Base-by-base conservation (phyloP, 2,329 filamentous ascomycete species). In the Metarhizium guizhouense region DNA sequence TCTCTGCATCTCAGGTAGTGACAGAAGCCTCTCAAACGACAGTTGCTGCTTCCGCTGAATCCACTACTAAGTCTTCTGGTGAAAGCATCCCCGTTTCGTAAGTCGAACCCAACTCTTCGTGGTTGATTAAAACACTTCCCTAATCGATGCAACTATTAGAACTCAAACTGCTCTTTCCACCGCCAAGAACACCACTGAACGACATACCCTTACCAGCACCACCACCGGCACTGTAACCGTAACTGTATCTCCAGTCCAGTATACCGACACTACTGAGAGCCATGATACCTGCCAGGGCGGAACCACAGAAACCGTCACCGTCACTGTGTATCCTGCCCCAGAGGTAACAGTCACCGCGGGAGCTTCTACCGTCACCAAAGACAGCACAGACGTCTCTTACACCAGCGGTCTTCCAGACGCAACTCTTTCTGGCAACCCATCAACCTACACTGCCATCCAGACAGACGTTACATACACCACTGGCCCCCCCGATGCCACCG, bases 111-210 rank as follows among this genome's bases (percentile, higher is more conserved):
- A 13, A 4, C n/a, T 38, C 34, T 14, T 6, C 14, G 25, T 11
- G 2, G 16, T 18, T 7, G 10, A n/a, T 45, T 20, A 4, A 6
- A 10, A 20, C 16, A 20, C n/a, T 6, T 25, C 6, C n/a, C 42
- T 45, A 45, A 45, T 20, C 49, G 66, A 54, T 16, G 25, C 20
- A 48, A 47, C 14, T 29, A 25, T 25, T 16, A 72, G 70, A 43
- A 72, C 70, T 7, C 63, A 67, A 51, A 71, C 70, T 20, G 71
- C 70, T 47, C 62, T 71, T 53, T 72, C 70, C 59, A 67, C 62
- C 52, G 38, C 42, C 43, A n/a, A 30, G 29, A 52, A 45, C 51
- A 52, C 38, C 20, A 6, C 45, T 34, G 32, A n/a, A 30, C 10
- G 4, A n/a, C 30, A n/a, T 20, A 58, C 55, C n/a, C 10, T 59